Conservation (phyloP, 345 rosid genomes). For the Brassica cretica region DNA sequence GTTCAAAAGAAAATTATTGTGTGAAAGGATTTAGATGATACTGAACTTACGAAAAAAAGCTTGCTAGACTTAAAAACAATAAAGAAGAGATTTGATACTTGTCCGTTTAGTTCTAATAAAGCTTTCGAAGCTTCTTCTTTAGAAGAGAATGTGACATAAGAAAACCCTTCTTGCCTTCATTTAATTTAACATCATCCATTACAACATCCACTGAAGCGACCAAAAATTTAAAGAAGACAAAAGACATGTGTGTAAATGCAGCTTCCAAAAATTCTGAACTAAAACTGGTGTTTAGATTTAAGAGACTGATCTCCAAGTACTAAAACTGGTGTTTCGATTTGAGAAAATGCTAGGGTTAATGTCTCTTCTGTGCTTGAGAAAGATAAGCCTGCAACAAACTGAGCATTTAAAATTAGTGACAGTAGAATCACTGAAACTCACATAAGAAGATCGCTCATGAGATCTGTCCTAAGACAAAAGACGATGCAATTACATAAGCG, state of each 20-base stretch:
- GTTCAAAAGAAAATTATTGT: neutral
- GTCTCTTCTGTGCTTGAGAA: constrained; percentile 50
- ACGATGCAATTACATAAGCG: neutral
- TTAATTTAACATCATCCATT: too few relatives aligned
- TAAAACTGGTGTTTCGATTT: too few relatives aligned
- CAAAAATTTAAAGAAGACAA: too few relatives aligned
- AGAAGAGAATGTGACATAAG: constrained; percentile 53
- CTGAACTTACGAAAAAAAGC: too few relatives aligned
- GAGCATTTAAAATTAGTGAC: neutral
- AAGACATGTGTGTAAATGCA: too few relatives aligned
- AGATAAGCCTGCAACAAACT: constrained; percentile 45
- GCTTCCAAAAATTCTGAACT: too few relatives aligned
- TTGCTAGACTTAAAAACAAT: neutral
- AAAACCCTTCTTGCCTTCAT: too few relatives aligned
- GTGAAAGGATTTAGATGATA: neutral
- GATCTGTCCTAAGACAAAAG: neutral
- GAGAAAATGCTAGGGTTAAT: constrained; percentile 54
- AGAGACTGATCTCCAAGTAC: too few relatives aligned
- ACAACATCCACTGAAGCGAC: too few relatives aligned
- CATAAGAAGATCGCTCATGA: neutral
- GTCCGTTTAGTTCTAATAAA: constrained; percentile 53
- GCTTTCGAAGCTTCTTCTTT: constrained; percentile 44
- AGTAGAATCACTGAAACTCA: neutral
- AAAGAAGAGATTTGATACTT: constrained; percentile 36
- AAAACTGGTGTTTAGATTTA: too few relatives aligned